Evolutionary conservation across 176 grass and related monocot species (phyloP).

Genomic region (Poa pratensis): DNA sequence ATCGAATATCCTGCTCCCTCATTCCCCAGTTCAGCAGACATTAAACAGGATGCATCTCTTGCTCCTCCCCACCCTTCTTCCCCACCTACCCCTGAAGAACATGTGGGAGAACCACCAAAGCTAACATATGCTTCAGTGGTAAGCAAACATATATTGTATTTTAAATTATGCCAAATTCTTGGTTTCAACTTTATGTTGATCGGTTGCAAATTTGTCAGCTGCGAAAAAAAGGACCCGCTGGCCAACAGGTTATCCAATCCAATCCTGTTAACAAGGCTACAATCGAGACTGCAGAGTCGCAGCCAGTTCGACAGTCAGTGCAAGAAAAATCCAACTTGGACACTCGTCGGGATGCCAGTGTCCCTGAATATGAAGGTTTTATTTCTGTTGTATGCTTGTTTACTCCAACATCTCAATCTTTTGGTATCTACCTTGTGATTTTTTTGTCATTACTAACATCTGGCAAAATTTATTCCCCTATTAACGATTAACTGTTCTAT

Average conservation of each 20-base stretch:
- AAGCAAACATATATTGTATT: slow-evolving; percentile 2
- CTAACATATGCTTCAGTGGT: slow-evolving; percentile 80
- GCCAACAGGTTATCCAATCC: slow-evolving; percentile 24
- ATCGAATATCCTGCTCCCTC: slow-evolving; percentile 42
- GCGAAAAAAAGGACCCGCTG: slow-evolving; percentile 51
- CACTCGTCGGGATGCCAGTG: slow-evolving; percentile 25
- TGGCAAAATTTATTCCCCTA: neutral
- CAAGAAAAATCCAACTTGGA: slow-evolving; percentile 56
- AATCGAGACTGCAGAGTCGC: slow-evolving; percentile 25
- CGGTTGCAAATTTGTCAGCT: slow-evolving; percentile 47
- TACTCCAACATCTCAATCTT: slow-evolving; percentile 13
- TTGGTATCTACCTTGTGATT: neutral
- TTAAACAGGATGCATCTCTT: slow-evolving; percentile 51
- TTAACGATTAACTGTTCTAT: slow-evolving; percentile 8
- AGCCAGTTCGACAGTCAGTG: slow-evolving; percentile 34
- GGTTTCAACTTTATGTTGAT: slow-evolving; percentile 18
- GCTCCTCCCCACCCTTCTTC: slow-evolving; percentile 24
- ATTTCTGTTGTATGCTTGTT: slow-evolving; percentile 7
- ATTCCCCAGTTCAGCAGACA: slow-evolving; percentile 32
- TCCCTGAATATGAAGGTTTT: slow-evolving; percentile 68
- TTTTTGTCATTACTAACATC: neutral
- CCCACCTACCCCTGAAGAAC: slow-evolving; percentile 25
- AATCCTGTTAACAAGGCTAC: slow-evolving; percentile 42
- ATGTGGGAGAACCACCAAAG: slow-evolving; percentile 50
- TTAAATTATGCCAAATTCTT: slow-evolving; percentile 23